A percentile compares a stretch with the other conserved stretches of the same genome.
These are phyloP conservation scores for Colletotrichum sp. DNA, from an alignment of 2,329 filamentous ascomycete genomes.

Conservation along the genomic window DNA sequence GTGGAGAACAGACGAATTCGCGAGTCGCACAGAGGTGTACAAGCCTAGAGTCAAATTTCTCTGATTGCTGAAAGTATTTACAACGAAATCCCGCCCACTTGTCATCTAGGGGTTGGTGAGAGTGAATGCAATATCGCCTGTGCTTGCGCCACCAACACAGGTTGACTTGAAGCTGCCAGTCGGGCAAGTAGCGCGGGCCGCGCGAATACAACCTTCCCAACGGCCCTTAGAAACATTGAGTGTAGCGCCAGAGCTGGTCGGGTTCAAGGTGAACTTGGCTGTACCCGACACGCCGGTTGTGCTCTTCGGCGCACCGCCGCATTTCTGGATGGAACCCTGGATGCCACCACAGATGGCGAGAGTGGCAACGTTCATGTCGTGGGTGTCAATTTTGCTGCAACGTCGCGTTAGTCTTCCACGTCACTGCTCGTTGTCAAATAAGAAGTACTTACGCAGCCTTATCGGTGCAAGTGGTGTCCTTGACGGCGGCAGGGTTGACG, in stretches of 20 bases:
- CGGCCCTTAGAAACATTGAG: constrained; percentile 59
- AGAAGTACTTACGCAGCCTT: background rate
- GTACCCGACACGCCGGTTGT: constrained; percentile 51
- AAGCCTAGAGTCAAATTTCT: background rate
- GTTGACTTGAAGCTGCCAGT: constrained; percentile 50
- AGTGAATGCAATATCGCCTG: constrained; percentile 48
- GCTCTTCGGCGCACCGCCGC: constrained; percentile 43
- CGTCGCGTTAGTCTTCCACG: background rate
- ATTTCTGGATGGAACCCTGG: constrained; percentile 45
- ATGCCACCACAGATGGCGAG: constrained; percentile 57
- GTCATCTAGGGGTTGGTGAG: constrained; percentile 24
- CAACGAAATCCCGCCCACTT: background rate
- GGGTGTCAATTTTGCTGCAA: constrained; percentile 43
- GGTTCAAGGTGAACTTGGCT: constrained; percentile 50
- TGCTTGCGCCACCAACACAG: constrained; percentile 52
- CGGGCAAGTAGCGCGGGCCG: constrained; percentile 54
- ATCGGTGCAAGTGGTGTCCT: background rate
- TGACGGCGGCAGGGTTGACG: constrained; percentile 6
- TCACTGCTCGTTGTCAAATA: rapidly evolving
- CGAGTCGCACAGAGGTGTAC: background rate
- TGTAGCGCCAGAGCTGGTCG: constrained; percentile 44
- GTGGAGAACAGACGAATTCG: background rate
- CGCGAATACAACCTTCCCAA: constrained; percentile 59
- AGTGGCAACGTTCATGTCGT: constrained; percentile 53
- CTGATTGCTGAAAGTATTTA: background rate